These are phyloP conservation scores for Clarireedia paspali DNA, from an alignment of 2,329 filamentous ascomycete species.

Conservation along the genomic window DNA sequence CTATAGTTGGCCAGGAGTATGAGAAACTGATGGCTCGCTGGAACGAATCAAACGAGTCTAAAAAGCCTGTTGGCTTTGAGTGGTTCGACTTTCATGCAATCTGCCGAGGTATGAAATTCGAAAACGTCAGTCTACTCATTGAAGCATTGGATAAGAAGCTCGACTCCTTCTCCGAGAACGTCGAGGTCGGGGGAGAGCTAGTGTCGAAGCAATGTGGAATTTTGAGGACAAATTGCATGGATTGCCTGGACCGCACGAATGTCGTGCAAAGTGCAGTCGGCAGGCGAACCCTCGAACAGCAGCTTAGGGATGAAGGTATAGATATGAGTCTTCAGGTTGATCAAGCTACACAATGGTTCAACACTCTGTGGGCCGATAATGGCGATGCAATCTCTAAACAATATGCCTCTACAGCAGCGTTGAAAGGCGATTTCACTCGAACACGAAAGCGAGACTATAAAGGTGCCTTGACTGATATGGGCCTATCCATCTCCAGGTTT, in stretches of 20 bases:
- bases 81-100: constrained; percentile 97
- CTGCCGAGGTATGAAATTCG: constrained; percentile 95
- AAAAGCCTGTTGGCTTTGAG: constrained; percentile 57
- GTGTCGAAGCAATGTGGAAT: constrained; percentile 59
- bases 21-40: constrained; percentile 58
- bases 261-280: constrained; percentile 91
- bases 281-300: constrained; percentile 70
- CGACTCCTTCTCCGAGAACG: constrained; percentile 63
- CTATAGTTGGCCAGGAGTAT: constrained; percentile 70
- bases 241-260: constrained; percentile 92
- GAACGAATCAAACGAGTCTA: constrained; percentile 46
- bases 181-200: constrained; percentile 40
- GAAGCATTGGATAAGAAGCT: constrained; percentile 61
- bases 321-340: constrained; percentile 69
- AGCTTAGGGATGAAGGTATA: constrained; percentile 69
- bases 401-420: constrained; percentile 88
- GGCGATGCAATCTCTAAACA: constrained; percentile 93
- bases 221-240: constrained; percentile 96
- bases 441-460: constrained; percentile 86
- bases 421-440: constrained; percentile 95
- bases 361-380: constrained; percentile 94
- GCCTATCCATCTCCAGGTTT: constrained; percentile 73
- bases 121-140: constrained; percentile 80
- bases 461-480: constrained; percentile 85
- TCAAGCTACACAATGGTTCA: constrained; percentile 68